Evolutionary conservation across 495 filamentous ascomycete genomes (phyloP), one percentile per base, ranked within the genome.

Genomic region (Penicillium parvum): DNA sequence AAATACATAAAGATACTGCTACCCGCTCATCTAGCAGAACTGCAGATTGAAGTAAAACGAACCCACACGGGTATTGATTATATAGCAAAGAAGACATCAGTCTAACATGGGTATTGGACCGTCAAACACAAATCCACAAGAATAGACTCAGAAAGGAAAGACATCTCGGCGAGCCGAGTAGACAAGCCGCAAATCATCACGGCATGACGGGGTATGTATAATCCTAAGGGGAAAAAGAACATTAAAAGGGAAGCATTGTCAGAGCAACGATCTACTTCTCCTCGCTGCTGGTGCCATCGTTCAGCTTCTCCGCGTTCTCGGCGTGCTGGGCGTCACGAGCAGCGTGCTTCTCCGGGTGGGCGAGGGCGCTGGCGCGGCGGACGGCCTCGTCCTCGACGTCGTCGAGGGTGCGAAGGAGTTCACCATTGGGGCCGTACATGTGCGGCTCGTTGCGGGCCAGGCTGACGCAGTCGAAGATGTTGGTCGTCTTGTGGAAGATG

Each of bases 371-470:
- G 8, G 57, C 54, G 5, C 58, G 66, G 25, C 61, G 64, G 8
- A 65, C 57, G 9, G 65, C 65, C 6, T 49, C 58, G 22, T 69
- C 64, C 33, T 69, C 66, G 18, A 65, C 38, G 32, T 69, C 66
- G 6, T 58, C 57, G 8, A 65, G 40, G 10, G 55, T 58, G 18
- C 52, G 62, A 25, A 83, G 67, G 9, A 82, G 59, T 57, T 87
- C 80, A 37, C 86, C 85, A 30, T 83, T 75, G 66, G 79, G 79
- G 41, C 82, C 84, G 58, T 86, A 89, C 45, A 85, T 76, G 18
- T 73, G 72, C 6, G 85, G 84, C 59, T 84, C 76, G 1, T 73
- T 63, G 8, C 61, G 49, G 6, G 85, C 84, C 17, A 78, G 64
- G 29, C 64, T 52, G 3, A 89, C 84, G 17, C 86, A 75, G 8